Evolutionary conservation across 2,329 filamentous ascomycete genomes (phyloP), one percentile per base, ranked within the genome.

Genomic region (Alternaria metachromatica): DNA sequence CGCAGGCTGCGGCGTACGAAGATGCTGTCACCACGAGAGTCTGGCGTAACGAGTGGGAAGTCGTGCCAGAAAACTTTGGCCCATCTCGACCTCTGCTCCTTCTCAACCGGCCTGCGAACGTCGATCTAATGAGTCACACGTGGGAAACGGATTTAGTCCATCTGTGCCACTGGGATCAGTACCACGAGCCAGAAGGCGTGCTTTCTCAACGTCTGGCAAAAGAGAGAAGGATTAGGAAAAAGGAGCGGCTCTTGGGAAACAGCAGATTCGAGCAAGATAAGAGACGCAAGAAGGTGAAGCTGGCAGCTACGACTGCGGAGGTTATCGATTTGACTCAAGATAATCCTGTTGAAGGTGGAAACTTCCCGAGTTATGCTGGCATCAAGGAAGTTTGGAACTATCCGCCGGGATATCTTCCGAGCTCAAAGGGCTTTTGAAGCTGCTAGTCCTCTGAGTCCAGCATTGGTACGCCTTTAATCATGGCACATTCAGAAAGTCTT

Each of bases 41-140:
- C 18, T 64, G 62, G 62, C 43, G 49, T 25, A 21, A 54, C 8
- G 64, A 66, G 43, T 66, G 64, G 64, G 30, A 62, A 11, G 41
- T 26, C 15, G 45, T 49, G 13, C 51, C 64, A 5, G 46, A 46
- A 12, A 13, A 28, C n/a, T 55, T 64, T 15, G 55, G 55, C 5
- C 46, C 58, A 7, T 54, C 20, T 15, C 23, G 23, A 4, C 58
- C 62, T 8, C 37, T 64, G 15, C 33, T 11, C 10, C 25, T 64
- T 15, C 62, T 66, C 44, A 58, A 28, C 9, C 23, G 61, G 43
- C 58, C 58, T 8, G 55, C 51, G 11, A 33, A 49, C 6, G 56
- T 66, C 37, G 48, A 66, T 25, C 28, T 62, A 13, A 20, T 15
- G 37, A 62, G 26, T 5, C 64, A 64, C 41, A 15, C 37, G 8